phyloP scores from a whole-genome alignment of 306 rosid genomes.

The Sesbania bispinosa region DNA sequence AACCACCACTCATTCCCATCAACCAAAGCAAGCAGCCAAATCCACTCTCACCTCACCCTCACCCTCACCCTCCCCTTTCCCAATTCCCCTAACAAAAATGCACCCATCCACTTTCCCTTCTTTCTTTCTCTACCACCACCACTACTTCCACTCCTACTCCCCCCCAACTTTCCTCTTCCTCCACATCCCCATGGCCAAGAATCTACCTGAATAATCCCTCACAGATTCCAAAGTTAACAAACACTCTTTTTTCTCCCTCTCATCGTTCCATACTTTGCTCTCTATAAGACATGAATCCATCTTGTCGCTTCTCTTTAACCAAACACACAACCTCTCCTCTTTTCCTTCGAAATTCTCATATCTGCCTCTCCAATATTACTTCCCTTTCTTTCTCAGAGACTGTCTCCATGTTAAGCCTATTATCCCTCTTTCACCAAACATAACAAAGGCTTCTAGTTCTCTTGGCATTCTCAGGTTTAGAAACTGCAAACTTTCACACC shows the following conservation, averaged over 20 bases:
- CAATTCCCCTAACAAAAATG: slow-evolving; percentile 6
- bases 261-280: background rate
- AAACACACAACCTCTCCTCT: slow-evolving; percentile 30
- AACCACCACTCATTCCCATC: slow-evolving; percentile 58
- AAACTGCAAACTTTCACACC: slow-evolving; percentile 37
- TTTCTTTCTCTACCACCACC: slow-evolving; percentile 25
- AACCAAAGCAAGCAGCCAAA: slow-evolving; percentile 42
- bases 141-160: background rate
- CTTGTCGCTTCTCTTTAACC: slow-evolving; percentile 55
- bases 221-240: slow-evolving; percentile 5
- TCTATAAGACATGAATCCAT: slow-evolving; percentile 50
- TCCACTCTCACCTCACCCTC: slow-evolving; percentile 34
- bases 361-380: slow-evolving; percentile 11
- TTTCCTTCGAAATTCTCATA: slow-evolving; percentile 32
- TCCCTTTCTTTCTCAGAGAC: slow-evolving; percentile 22
- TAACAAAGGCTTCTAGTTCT: background rate
- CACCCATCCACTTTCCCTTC: slow-evolving; percentile 21
- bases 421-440: background rate
- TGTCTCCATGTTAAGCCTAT: slow-evolving; percentile 22
- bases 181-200: slow-evolving; percentile 53
- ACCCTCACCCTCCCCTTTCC: slow-evolving; percentile 9
- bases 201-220: slow-evolving; percentile 50
- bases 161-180: slow-evolving; percentile 3
- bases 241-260: background rate
- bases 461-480: slow-evolving; percentile 33